Evolutionary conservation across 345 rosid species (phyloP).

Genomic region (Salix brachista): DNA sequence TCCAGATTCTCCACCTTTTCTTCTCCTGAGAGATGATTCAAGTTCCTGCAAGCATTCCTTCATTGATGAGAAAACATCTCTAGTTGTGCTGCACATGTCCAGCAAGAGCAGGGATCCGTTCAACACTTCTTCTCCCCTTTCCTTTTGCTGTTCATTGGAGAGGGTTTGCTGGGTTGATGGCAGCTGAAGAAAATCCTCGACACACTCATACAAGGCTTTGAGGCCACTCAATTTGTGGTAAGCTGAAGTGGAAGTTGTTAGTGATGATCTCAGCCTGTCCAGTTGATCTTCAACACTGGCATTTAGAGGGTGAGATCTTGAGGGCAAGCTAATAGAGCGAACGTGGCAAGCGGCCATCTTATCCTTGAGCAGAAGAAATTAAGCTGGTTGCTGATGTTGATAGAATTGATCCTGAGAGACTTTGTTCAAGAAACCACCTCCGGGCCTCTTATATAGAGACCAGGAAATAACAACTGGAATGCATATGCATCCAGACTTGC

Average conservation of each 20-base stretch:
- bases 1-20: slow-evolving; percentile 6
- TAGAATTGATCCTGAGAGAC: background rate
- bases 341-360: slow-evolving; percentile 17
- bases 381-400: background rate
- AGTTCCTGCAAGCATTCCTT: slow-evolving; percentile 3
- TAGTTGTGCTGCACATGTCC: slow-evolving; percentile 3
- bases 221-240: slow-evolving; percentile 3
- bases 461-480: background rate
- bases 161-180: background rate
- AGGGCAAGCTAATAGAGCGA: slow-evolving; percentile 33
- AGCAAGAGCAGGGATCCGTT: slow-evolving; percentile 1
- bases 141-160: background rate
- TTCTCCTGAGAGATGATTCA: slow-evolving; percentile 5
- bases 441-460: background rate
- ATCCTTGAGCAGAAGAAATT: background rate
- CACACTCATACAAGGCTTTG: background rate
- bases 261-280: slow-evolving; percentile 20
- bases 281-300: slow-evolving; percentile 16
- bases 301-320: slow-evolving; percentile 24
- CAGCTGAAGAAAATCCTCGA: slow-evolving; percentile 7
- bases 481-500: background rate
- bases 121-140: slow-evolving; percentile 1
- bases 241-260: slow-evolving; percentile 8
- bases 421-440: background rate
- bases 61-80: slow-evolving; percentile 6